Evolutionary conservation across 2,329 filamentous ascomycete species (phyloP), one percentile per base, ranked within the genome.

Genomic region (Epichloe glyceriae): DNA sequence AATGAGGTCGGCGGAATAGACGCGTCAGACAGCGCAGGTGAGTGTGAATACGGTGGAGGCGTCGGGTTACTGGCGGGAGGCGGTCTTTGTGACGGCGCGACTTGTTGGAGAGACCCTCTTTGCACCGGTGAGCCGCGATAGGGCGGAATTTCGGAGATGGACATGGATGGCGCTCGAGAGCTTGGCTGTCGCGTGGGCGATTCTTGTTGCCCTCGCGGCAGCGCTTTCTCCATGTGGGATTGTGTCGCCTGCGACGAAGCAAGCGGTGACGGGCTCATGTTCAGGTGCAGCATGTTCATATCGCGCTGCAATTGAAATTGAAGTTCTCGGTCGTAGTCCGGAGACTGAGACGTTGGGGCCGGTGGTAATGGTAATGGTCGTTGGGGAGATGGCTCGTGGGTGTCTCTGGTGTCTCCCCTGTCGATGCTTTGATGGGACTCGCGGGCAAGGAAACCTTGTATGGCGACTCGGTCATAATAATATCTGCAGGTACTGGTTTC

Each of bases 261-360:
- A 41, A n/a, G 49, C 40, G 40, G 42, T 5, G 50, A 42, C 22
- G 48, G 51, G 46, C 19, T 50, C 42, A 51, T 49, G 41, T 61
- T 60, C 43, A 84, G 64, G 50, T 75, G 79, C 56, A 84, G 66
- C 56, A 72, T 71, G 33, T 71, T 71, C 69, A 84, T 77, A 54
- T 84, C 81, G 52, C 74, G 74, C 56, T 79, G 78, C n/a, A 85
- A 64, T 61, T 85, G 79, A 39, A 79, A 75, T 53, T 82, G 80
- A 41, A 83, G 62, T 41, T 76, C 73, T 44, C 72, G 70, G 57
- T 84, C 80, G 56, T 82, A 82, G 52, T 82, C 80, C 8, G 74
- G 71, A 4, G 79, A 79, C 49, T 74, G 73, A 17, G 70, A 66
- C 3, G 70, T 62, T 5, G 73, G 70, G 8, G 69, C 61, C 5